These are phyloP conservation scores for Xylaria telfairii DNA, from an alignment of 495 filamentous ascomycete genomes.

Conservation along the genomic window DNA sequence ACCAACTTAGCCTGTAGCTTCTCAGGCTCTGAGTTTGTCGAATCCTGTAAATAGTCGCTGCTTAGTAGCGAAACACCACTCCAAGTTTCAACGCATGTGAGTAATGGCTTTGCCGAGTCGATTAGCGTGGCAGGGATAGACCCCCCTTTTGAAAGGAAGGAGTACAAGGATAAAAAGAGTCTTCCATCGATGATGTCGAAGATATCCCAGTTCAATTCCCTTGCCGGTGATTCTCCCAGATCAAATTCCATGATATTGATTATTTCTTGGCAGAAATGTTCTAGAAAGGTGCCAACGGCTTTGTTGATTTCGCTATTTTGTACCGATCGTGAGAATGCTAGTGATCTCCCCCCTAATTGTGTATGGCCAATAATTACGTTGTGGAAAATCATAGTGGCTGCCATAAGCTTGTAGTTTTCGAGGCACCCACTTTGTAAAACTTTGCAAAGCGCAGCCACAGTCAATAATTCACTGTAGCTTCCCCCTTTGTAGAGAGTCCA, in stretches of 20 bases:
- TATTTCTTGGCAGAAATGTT: conserved; percentile 11
- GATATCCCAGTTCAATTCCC: conserved; percentile 51
- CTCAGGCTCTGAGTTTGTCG: not conserved
- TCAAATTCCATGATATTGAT: not conserved
- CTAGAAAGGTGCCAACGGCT: not conserved
- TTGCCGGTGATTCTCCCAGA: conserved; percentile 5
- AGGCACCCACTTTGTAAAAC: not conserved
- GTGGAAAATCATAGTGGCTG: conserved; percentile 15
- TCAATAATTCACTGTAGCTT: conserved; percentile 21
- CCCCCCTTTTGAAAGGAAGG: conserved; percentile 19
- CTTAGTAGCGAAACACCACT: conserved; percentile 33
- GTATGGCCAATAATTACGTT: conserved; percentile 8
- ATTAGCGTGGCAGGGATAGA: conserved; percentile 28
- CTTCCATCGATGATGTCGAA: conserved; percentile 72
- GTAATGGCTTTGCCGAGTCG: conserved; percentile 14
- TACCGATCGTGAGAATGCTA: not conserved
- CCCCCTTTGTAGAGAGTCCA: conserved; percentile 8
- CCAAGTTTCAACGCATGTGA: conserved; percentile 33
- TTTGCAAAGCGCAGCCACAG: conserved; percentile 3
- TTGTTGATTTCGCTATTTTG: not conserved
- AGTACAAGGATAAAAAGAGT: conserved; percentile 47
- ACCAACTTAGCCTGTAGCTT: not conserved
- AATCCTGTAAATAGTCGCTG: not conserved
- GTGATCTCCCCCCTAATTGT: conserved; percentile 9
- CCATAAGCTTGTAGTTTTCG: not conserved